These are phyloP conservation scores for Penicillium thymicola DNA, from an alignment of 2,329 filamentous ascomycete genomes.

Conservation along the genomic window DNA sequence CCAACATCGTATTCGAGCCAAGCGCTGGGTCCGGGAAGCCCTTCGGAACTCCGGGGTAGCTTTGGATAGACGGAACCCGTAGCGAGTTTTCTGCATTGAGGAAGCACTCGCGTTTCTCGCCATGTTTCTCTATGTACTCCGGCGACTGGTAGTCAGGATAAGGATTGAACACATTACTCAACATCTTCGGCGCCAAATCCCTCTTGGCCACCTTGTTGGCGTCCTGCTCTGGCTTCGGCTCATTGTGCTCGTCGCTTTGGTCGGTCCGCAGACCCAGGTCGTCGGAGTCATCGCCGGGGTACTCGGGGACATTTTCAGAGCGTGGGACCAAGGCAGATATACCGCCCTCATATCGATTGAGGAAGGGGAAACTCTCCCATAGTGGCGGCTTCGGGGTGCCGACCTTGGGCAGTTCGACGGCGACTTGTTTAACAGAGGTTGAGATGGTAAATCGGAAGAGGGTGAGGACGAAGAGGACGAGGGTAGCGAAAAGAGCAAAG, in stretches of 20 bases:
- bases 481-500: constrained; percentile 63
- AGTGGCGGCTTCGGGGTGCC: constrained; percentile 57
- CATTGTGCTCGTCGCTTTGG: constrained; percentile 5
- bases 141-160: constrained; percentile 63
- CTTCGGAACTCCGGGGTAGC: constrained; percentile 72
- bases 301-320: constrained; percentile 71
- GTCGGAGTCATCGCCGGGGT: constrained; percentile 62
- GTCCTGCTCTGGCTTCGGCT: constrained; percentile 21
- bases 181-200: constrained; percentile 33
- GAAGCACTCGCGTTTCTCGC: constrained; percentile 71
- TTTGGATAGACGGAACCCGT: constrained; percentile 64
- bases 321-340: constrained; percentile 67
- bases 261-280: constrained; percentile 51
- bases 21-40: constrained; percentile 82
- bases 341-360: constrained; percentile 87
- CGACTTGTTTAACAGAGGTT: constrained; percentile 28
- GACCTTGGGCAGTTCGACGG: constrained; percentile 52
- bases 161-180: constrained; percentile 61
- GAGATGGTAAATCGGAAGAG: constrained; percentile 69
- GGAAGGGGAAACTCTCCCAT: constrained; percentile 86
- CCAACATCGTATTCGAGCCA: constrained; percentile 81
- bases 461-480: constrained; percentile 73
- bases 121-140: constrained; percentile 55
- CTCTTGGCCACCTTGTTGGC: constrained; percentile 18
- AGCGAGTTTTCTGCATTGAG: constrained; percentile 66